Base-by-base conservation (phyloP, 208 protist genomes). In the Wallacemonas sp. region DNA sequence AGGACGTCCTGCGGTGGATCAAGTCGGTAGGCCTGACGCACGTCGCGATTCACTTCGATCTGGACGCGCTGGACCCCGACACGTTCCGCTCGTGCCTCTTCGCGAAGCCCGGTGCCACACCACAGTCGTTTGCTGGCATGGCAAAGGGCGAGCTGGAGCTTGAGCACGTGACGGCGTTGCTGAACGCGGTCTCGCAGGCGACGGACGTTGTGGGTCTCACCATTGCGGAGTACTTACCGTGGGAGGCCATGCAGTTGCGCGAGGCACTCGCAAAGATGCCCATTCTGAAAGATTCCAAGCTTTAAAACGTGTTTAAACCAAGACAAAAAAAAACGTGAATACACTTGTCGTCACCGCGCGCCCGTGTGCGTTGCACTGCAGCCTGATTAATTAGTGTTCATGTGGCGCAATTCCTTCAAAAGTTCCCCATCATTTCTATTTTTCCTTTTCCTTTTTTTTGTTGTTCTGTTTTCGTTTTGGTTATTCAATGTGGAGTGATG, bases 191-290 rank as follows among this genome's bases (percentile, higher is more conserved):
- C 22, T n/a, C 28, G 4, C 38, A n/a, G 4, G 54, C 45, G 34
- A 70, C 66, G 33, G 44, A 67, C 31, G 67, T 79, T 6, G 73
- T 79, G 1, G 73, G 73, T 33, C 56, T 79, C 41, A 66, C 66
- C 56, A 47, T 79, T n/a, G 70, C 73, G 0, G 73, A 79, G 56
- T 62, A 68, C 39, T 59, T 79, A 1, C 73, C 73, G 39, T 79
- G 73, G 73, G 73, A 79, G 11, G 62, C 47, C 15, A 65, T 62
- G 28, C 31, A 68, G 42, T 21, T 77, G 3, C 56, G 54, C 11
- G 34, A 68, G 33, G 62, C 68, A 5, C 19, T 72, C 28, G 65
- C 68, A 19, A 47, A 47, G 2, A 28, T 79, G 56, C 65, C 71
- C 36, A 36, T 77, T 27, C 42, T 72, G 0, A 62, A 56, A 27